Base-by-base conservation (phyloP, 352 stramenopile genomes). In the Globisporangium alternatum region DNA sequence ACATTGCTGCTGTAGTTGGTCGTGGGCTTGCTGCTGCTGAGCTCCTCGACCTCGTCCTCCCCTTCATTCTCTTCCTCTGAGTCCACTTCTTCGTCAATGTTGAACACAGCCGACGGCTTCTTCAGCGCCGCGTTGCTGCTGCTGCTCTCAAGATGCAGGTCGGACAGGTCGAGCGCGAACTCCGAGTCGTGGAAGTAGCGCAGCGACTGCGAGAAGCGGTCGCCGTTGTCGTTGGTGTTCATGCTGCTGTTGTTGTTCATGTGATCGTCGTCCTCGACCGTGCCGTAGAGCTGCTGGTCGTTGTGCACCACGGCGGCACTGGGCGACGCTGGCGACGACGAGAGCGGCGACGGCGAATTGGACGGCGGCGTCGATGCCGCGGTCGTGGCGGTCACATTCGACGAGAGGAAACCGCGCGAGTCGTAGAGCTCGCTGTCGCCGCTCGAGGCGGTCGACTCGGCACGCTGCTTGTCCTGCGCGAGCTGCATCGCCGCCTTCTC, bases 171-270 rank as follows among this genome's bases (percentile, higher is more conserved):
- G 28, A 90, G 61, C 3, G 80, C 68, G 56, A 80, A 90, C 55
- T 85, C 79, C 15, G 77, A 87, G 71, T 90, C 81, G 68, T 90
- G 78, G 68, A 90, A 88, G 51, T 60, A 39, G 4, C 51, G 37
- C 2, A 66, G 21, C 5, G 60, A 66, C 28, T 53, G 52, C 10
- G 60, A 66, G 5, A 44, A 51, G 19, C 60, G 60, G 19, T 65
- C 52, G 60, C 60, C 13, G 35, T 33, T 33, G 21, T 60, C 31
- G n/a, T 56, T 54, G 41, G 81, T 68, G 13, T 71, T 65, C 25
- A 28, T 28, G 13, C 55, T 67, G 35, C 12, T 35, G 30, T 47
- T 31, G 30, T 30, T 13, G 30, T 47, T 41, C 33, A 39, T 39
- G 33, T 39, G 33, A 12, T 39, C 10, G 33, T 13, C 33, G 7